phyloP scores from a whole-genome alignment of 2,329 filamentous ascomycete species.

The Aspergillus amoenus region DNA sequence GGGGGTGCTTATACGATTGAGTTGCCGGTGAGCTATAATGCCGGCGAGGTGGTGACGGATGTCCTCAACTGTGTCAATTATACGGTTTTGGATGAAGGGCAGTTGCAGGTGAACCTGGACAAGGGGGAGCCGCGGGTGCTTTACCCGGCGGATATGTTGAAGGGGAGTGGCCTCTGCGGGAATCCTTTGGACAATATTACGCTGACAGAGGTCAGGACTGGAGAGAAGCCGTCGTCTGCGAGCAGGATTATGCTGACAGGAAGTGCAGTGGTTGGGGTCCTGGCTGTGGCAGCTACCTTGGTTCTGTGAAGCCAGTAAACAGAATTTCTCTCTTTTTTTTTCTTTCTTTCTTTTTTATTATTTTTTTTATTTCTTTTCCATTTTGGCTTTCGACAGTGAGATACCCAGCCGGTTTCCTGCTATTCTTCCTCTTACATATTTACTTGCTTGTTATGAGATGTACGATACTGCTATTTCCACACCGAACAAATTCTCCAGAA shows the following conservation, averaged over 20 bases:
- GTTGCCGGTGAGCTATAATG: constrained; percentile 22
- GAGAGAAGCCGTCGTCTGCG: background rate
- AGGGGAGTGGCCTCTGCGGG: constrained; percentile 33
- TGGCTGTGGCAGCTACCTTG: too few species aligned
- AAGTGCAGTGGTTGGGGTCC: background rate
- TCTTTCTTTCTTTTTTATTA: too few species aligned
- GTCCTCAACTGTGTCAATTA: constrained; percentile 29
- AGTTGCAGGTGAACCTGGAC: constrained; percentile 27
- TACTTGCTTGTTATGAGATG: too few species aligned
- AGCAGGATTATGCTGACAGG: too few species aligned
- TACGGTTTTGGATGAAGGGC: constrained; percentile 23
- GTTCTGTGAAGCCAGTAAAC: too few species aligned
- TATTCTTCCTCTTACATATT: too few species aligned
- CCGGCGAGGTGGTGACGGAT: constrained; percentile 21
- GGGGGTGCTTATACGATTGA: constrained; percentile 28
- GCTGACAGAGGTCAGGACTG: background rate
- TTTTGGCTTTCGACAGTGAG: too few species aligned
- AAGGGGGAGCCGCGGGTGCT: constrained; percentile 32
- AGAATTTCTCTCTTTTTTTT: too few species aligned
- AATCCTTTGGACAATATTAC: constrained; percentile 12
- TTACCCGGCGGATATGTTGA: constrained; percentile 27
- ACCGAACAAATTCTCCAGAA: too few species aligned
- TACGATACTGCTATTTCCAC: too few species aligned
- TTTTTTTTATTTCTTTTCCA: too few species aligned
- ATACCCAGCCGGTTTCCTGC: too few species aligned